Conservation (phyloP, 495 filamentous ascomycete species). For the Annulohypoxylon bovei region DNA sequence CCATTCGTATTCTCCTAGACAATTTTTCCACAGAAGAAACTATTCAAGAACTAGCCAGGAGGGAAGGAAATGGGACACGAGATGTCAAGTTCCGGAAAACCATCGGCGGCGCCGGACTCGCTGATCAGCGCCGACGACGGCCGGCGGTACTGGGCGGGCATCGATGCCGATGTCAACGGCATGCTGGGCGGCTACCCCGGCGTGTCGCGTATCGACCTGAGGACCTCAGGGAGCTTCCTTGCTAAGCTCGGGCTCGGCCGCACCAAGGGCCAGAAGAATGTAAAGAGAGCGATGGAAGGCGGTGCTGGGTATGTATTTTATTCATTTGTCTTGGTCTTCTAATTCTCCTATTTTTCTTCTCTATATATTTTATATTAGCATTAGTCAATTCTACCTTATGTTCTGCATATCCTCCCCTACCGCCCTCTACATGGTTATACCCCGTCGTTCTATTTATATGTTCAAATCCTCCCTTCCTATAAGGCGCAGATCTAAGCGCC, state of each 20-base stretch:
- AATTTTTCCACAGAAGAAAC: not conserved
- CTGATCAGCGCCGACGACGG: conserved; percentile 62
- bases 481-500: not conserved
- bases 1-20: not conserved
- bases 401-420: no score
- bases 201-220: conserved; percentile 78
- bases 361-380: no score
- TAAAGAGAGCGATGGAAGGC: conserved; percentile 57
- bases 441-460: conserved; percentile 16
- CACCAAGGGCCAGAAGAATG: conserved; percentile 41
- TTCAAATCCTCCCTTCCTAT: not conserved
- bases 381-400: no score
- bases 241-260: conserved; percentile 72
- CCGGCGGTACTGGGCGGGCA: conserved; percentile 77
- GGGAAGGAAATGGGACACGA: not conserved
- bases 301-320: conserved; percentile 61
- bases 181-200: conserved; percentile 87
- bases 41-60: not conserved
- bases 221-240: conserved; percentile 79
- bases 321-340: not conserved
- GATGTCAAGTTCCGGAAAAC: conserved; percentile 11
- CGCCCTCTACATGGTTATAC: no score
- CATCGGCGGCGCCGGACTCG: conserved; percentile 50
- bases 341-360: not conserved
- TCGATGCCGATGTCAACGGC: conserved; percentile 75